Conservation (phyloP, 768 basidiomycete species). For the Lactarius tabidus region DNA sequence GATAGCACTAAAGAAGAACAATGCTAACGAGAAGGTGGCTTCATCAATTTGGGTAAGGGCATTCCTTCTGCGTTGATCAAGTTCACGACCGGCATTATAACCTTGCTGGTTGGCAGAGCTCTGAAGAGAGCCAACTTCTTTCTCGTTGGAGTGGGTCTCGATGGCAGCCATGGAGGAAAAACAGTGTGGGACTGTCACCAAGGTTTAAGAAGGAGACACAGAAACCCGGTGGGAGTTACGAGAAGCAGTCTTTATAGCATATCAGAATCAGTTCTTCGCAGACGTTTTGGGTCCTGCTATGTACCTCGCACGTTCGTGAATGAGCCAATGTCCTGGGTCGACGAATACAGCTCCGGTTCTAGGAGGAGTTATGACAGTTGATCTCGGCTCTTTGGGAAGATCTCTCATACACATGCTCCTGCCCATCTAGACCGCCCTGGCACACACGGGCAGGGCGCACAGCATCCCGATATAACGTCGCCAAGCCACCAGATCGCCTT, state of each 20-base stretch:
- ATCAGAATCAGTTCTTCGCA: not conserved
- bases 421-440: not conserved
- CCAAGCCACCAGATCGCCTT: not conserved
- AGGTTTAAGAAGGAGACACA: not conserved
- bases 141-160: constrained; percentile 6
- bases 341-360: not conserved
- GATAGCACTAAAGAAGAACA: not conserved
- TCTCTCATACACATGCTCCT: not conserved
- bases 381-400: not conserved
- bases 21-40: constrained; percentile 71
- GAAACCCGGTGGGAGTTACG: not conserved
- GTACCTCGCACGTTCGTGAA: constrained; percentile 23
- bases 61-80: constrained; percentile 70
- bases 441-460: not conserved
- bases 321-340: not conserved
- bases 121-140: constrained; percentile 8
- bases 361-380: not conserved
- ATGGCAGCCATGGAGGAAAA: constrained; percentile 8
- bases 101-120: not conserved
- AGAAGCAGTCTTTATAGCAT: constrained; percentile 10
- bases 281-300: not conserved
- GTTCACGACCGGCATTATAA: constrained; percentile 22
- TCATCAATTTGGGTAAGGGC: constrained; percentile 87
- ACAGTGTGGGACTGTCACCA: not conserved
- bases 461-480: not conserved